These are phyloP conservation scores for Schizothecium vesticola DNA, from an alignment of 495 filamentous ascomycete genomes.

Conservation along the genomic window DNA sequence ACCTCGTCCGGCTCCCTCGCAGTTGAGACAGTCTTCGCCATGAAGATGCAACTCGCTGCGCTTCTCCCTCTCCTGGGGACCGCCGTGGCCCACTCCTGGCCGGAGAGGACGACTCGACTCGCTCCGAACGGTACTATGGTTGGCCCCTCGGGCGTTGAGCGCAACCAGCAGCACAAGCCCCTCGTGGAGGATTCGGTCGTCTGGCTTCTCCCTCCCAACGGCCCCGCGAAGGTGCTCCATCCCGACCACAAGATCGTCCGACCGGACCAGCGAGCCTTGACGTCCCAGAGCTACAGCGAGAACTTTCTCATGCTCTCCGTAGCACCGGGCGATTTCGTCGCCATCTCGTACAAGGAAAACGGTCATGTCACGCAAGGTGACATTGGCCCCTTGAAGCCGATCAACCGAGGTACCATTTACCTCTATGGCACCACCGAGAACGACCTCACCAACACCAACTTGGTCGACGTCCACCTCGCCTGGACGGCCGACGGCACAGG, in stretches of 20 bases:
- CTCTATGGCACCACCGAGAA: conserved; percentile 71
- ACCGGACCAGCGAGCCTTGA: conserved; percentile 30
- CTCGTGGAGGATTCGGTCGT: conserved; percentile 37
- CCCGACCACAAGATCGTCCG: conserved; percentile 39
- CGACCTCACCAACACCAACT: conserved; percentile 47
- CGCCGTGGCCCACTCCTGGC: conserved; percentile 66
- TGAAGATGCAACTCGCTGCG: conserved; percentile 1
- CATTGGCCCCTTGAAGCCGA: conserved; percentile 47
- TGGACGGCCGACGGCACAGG: conserved; percentile 77
- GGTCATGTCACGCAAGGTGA: conserved; percentile 66
- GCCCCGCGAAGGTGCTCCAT: conserved; percentile 20
- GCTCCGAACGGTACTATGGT: conserved; percentile 67
- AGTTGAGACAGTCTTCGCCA: neutral
- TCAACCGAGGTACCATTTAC: conserved; percentile 68
- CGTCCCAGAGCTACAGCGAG: conserved; percentile 46
- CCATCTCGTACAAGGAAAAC: conserved; percentile 77
- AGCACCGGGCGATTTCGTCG: conserved; percentile 60
- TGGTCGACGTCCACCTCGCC: conserved; percentile 60
- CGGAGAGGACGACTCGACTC: conserved; percentile 66
- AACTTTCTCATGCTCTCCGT: conserved; percentile 60
- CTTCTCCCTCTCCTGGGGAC: conserved; percentile 35
- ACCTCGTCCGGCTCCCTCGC: neutral
- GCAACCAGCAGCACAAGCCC: conserved; percentile 36
- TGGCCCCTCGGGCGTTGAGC: conserved; percentile 61
- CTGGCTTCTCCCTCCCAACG: conserved; percentile 51